Base-by-base conservation (phyloP, 441 rosid species). In the Kokia cookei region DNA sequence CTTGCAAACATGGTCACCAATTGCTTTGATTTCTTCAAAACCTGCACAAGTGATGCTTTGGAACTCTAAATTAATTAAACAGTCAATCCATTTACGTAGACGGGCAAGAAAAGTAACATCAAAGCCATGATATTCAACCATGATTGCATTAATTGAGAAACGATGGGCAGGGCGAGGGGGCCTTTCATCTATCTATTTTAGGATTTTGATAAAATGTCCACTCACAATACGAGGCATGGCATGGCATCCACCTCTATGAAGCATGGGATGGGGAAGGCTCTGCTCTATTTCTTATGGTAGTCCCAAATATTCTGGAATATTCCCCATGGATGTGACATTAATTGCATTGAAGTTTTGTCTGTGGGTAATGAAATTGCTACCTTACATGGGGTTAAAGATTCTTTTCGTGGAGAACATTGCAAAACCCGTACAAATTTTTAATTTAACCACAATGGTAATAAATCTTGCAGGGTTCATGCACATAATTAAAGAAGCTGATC, bases 1-100 rank as follows among this genome's bases (percentile, higher is more conserved):
- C 74, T 75, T 55, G 53, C 74, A 43, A 75, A 73, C 83, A 77
- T 59, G 75, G 72, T 13, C 55, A 60, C 62, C 51, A 61, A 71
- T 35, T 17, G 22, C 29, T 69, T 53, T 69, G 61, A 53, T 29
- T 51, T n/a, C 47, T 35, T n/a, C 26, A 51, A n/a, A 2, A 32
- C 60, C 26, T 50, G 72, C 72, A 68, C 60, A n/a, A 51, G 60
- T 51, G 72, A 32, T 51, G 60, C 59, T 51, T 68, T 68, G 60
- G n/a, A 68, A 68, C 47, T 68, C 29, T 10, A 50, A 54, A 19
- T 17, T 54, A 54, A 19, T 45, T 45, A 15, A 42, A 65, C 27
- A 22, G 22, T 65, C 50, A 43, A 35, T 35, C 45, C 65, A 15
- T n/a, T 42, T 19, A 19, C 22, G 22, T 19, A 19, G 22, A 19